Base-by-base conservation (phyloP, 2,329 filamentous ascomycete genomes). In the Celoporthe dispersa region DNA sequence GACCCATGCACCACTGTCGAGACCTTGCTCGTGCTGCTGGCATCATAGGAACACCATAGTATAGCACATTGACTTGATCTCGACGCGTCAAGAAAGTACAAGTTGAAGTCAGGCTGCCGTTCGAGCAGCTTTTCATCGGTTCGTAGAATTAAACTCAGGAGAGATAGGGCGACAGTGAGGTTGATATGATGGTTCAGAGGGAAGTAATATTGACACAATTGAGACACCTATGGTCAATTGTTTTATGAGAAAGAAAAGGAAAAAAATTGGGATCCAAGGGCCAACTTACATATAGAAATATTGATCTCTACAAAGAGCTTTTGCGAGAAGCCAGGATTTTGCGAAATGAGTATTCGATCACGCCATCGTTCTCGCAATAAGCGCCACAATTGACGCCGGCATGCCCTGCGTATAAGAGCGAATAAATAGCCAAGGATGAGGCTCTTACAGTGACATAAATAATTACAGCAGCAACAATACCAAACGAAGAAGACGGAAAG, bases 301-400 rank as follows among this genome's bases (percentile, higher is more conserved):
- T 25, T 16, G 3, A 28, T 16, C 4, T n/a, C n/a, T n/a, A n/a
- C n/a, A n/a, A n/a, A n/a, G 35, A 53, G 1, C n/a, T 55, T 25
- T 55, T 28, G 11, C 51, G 25, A 55, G 25, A 55, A 55, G 4
- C 12, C 51, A 31, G 25, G 7, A 5, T 55, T 22, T 44, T 44
- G 5, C 1, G 7, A 48, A 48, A 48, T 48, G 44, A n/a, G 25
- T 33, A 7, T 5, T 37, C 12, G n/a, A 60, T 60, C 57, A 60
- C 57, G 57, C 57, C 57, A 60, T 60, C 57, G 31, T 60, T 25
- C 11, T 60, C 57, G 57, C 33, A 60, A 60, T 60, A 22, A 12
- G 9, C 57, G 57, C 31, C 57, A 60, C 57, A 14, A 5, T 14
- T 37, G 57, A 60, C 57, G 57, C 57, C 19, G 31, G 31, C 9